Evolutionary conservation across 148 eudicot species (phyloP).

Genomic region (Fallopia convolvulus): DNA sequence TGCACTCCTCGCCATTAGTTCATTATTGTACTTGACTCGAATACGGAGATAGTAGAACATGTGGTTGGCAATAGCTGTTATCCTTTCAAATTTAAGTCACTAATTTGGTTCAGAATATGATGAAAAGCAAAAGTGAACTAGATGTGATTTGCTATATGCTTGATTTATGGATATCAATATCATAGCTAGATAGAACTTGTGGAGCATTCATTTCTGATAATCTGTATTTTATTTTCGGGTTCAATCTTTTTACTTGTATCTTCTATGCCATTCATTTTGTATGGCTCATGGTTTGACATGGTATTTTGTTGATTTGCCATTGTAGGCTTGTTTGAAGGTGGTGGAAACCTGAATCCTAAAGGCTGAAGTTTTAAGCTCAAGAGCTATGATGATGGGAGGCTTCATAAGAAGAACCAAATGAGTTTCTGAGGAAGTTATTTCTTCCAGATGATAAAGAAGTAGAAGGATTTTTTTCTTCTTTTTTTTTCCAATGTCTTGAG

Average conservation of each 20-base stretch:
- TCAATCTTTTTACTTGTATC: not conserved
- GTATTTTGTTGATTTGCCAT: not conserved
- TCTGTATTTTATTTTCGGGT: not conserved
- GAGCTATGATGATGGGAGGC: not conserved
- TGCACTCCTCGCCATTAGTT: not conserved
- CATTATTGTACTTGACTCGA: not conserved
- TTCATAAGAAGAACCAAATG: not conserved
- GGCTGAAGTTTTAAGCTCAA: not conserved
- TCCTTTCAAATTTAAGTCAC: not conserved
- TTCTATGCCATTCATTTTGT: not conserved
- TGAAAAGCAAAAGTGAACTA: not conserved
- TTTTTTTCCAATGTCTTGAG: not conserved
- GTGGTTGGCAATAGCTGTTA: not conserved
- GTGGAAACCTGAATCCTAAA: not conserved
- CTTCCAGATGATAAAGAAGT: conserved; percentile 5
- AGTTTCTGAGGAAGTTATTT: conserved; percentile 4
- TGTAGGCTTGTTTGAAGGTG: conserved; percentile 5
- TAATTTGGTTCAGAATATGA: not conserved
- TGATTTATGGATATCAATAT: not conserved
- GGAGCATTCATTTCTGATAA: not conserved
- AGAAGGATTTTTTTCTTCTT: not conserved
- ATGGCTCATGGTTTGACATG: not conserved
- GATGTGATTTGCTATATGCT: conserved; percentile 4
- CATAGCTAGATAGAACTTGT: not conserved
- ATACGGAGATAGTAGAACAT: not conserved